phyloP scores from a whole-genome alignment of 2,329 filamentous ascomycete species.

The Ophiocordyceps sinensis region DNA sequence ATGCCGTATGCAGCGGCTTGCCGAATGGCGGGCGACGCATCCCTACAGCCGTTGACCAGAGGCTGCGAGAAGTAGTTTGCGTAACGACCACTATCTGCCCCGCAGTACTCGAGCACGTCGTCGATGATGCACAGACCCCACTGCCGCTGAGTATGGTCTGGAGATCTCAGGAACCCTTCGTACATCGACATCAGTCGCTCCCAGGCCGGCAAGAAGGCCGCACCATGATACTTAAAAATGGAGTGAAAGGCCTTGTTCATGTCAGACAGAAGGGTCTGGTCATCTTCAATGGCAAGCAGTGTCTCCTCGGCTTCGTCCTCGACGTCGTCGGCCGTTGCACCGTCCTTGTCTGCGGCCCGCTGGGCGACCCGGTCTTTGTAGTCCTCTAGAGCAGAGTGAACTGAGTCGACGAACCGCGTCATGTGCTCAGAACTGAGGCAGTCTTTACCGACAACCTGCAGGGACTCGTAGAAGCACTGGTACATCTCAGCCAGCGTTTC shows the following conservation, averaged over 20 bases:
- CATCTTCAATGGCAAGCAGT: slow-evolving; percentile 86
- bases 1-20: slow-evolving; percentile 95
- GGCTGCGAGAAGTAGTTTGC: slow-evolving; percentile 76
- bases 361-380: slow-evolving; percentile 78
- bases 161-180: slow-evolving; percentile 65
- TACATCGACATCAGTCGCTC: slow-evolving; percentile 76
- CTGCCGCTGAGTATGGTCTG: slow-evolving; percentile 81
- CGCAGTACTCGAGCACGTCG: slow-evolving; percentile 94
- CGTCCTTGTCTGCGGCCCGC: slow-evolving; percentile 68
- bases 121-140: slow-evolving; percentile 99
- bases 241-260: slow-evolving; percentile 99
- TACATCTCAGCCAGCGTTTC: slow-evolving; percentile 98
- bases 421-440: slow-evolving; percentile 69
- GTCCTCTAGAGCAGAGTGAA: slow-evolving; percentile 75
- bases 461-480: slow-evolving; percentile 97
- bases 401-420: slow-evolving; percentile 73
- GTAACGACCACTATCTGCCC: slow-evolving; percentile 75
- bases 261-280: slow-evolving; percentile 89
- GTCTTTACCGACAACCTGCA: slow-evolving; percentile 82
- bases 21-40: slow-evolving; percentile 76
- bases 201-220: slow-evolving; percentile 75
- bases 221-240: slow-evolving; percentile 92
- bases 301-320: slow-evolving; percentile 82
- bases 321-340: slow-evolving; percentile 63
- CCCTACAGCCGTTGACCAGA: slow-evolving; percentile 72